Conservation (phyloP, 164 flowering plant genomes). For the Echeveria elegans region DNA sequence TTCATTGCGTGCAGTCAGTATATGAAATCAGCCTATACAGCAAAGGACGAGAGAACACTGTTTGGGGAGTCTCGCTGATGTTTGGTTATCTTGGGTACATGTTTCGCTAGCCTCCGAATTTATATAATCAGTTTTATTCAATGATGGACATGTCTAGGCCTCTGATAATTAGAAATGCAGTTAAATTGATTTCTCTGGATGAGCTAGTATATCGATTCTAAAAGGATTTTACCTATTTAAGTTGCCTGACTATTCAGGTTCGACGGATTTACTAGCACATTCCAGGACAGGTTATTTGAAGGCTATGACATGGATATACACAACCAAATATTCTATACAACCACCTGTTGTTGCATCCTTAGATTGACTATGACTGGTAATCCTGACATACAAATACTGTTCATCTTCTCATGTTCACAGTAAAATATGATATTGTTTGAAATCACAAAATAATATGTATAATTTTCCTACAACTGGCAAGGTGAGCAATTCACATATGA, state of each 20-base stretch:
- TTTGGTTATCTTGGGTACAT: slow-evolving; percentile 91
- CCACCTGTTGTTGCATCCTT: slow-evolving; percentile 82
- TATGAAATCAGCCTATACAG: slow-evolving; percentile 62
- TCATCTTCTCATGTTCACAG: neutral
- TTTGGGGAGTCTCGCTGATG: slow-evolving; percentile 96
- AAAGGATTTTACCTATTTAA: slow-evolving; percentile 1
- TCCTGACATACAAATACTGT: no score
- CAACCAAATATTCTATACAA: slow-evolving; percentile 94
- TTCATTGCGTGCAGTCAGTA: slow-evolving; percentile 42
- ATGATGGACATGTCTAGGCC: neutral
- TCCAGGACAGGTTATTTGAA: slow-evolving; percentile 12
- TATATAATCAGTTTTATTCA: neutral
- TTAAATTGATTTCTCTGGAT: neutral
- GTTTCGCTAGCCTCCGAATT: neutral
- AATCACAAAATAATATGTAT: no score
- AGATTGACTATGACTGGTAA: no score
- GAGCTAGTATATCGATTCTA: neutral
- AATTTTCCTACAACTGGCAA: neutral
- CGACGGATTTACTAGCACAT: slow-evolving; percentile 98
- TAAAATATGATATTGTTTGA: neutral
- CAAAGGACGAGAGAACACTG: slow-evolving; percentile 79
- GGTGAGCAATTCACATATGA: neutral
- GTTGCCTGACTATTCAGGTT: slow-evolving; percentile 40
- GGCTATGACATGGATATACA: slow-evolving; percentile 97
- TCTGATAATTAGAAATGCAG: neutral